These are phyloP conservation scores for Russula sp. DNA, from an alignment of 768 basidiomycete species.

Conservation along the genomic window DNA sequence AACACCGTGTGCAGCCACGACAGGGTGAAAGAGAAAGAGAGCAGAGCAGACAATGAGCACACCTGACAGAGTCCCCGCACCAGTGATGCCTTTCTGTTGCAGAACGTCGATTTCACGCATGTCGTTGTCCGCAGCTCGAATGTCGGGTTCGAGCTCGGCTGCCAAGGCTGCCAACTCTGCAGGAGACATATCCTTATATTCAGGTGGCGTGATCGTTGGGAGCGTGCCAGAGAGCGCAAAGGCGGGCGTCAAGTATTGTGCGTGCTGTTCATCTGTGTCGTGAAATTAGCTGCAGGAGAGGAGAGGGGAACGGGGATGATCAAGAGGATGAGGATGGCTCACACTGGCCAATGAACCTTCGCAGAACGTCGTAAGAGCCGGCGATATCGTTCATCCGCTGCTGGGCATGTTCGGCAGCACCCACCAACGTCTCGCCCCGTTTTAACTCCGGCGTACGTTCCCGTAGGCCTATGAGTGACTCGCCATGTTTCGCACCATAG, in stretches of 20 bases:
- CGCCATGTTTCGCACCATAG: conserved; percentile 50
- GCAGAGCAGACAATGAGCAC: not conserved
- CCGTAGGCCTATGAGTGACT: conserved; percentile 29
- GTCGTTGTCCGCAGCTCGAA: conserved; percentile 75
- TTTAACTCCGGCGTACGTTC: conserved; percentile 37
- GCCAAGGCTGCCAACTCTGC: conserved; percentile 66
- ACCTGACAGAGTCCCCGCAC: conserved; percentile 67
- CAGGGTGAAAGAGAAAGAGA: not conserved
- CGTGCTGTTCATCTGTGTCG: conserved; percentile 66
- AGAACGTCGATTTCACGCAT: conserved; percentile 69
- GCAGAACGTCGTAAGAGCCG: conserved; percentile 61
- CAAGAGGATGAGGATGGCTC: conserved; percentile 24
- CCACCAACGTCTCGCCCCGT: conserved; percentile 48
- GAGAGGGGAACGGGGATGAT: too few relatives aligned
- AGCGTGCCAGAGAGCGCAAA: conserved; percentile 67
- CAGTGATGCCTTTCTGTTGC: conserved; percentile 61
- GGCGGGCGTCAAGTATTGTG: conserved; percentile 62
- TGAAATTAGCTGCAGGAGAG: not conserved
- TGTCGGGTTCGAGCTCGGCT: conserved; percentile 75
- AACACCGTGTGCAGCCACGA: not conserved
- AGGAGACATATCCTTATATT: conserved; percentile 58
- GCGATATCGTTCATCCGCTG: conserved; percentile 48
- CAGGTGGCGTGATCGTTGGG: conserved; percentile 35
- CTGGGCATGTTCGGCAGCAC: conserved; percentile 56
- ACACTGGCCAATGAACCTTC: conserved; percentile 72